phyloP scores from a whole-genome alignment of 371 early-diverging fungal species.

The Syncephalis fuscata region DNA sequence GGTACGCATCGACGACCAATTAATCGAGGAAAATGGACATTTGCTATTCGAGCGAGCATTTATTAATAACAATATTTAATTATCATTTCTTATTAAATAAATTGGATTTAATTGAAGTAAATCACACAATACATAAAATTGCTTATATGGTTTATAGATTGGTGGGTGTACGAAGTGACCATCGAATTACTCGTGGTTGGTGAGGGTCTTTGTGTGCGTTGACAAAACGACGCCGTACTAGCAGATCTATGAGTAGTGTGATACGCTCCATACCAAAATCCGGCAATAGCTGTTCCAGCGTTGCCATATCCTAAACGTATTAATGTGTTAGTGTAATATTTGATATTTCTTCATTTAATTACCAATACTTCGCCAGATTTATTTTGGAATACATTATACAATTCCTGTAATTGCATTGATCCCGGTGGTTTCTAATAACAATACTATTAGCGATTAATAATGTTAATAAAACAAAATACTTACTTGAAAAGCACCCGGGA shows the following conservation, averaged over 20 bases:
- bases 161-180: too few relatives aligned
- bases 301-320: not conserved
- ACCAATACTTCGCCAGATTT: not conserved
- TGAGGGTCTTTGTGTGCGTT: not conserved
- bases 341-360: not conserved
- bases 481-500: conserved; percentile 13
- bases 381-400: conserved; percentile 12
- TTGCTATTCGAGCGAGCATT: too few relatives aligned
- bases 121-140: too few relatives aligned
- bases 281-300: not conserved
- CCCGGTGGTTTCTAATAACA: conserved; percentile 12
- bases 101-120: too few relatives aligned
- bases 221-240: conserved; percentile 12
- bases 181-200: too few relatives aligned
- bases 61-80: too few relatives aligned
- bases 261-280: conserved; percentile 1
- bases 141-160: too few relatives aligned
- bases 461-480: not conserved
- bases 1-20: conserved; percentile 36
- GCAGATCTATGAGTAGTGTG: conserved; percentile 9
- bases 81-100: too few relatives aligned
- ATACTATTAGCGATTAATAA: not conserved
- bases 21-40: too few relatives aligned
- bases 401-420: conserved; percentile 14
- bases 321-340: not conserved